Percentiles rank a stretch among this genome's conserved stretches.
These are phyloP conservation scores for Mycena pura DNA, from an alignment of 768 basidiomycete species.

Conservation along the genomic window DNA sequence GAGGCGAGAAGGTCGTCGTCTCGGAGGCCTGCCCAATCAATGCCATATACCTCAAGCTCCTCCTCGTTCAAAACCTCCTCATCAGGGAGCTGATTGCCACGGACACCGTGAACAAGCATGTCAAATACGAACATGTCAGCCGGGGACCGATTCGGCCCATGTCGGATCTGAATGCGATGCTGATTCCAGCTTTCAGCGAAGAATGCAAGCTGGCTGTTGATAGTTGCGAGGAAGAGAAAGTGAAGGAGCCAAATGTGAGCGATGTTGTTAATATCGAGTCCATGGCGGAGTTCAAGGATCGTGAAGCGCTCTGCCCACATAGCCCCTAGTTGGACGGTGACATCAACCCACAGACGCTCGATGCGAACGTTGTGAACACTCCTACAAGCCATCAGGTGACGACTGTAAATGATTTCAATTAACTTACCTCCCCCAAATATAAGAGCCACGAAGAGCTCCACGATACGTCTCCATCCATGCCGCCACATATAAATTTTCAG, in stretches of 20 bases:
- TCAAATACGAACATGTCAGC: constrained; percentile 34
- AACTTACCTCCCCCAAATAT: constrained; percentile 32
- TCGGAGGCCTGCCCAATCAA: not conserved
- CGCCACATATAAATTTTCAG: not conserved
- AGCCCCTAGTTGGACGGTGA: constrained; percentile 29
- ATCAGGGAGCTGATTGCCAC: constrained; percentile 1
- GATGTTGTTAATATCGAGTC: constrained; percentile 25
- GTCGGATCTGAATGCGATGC: constrained; percentile 25
- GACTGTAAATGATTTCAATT: not conserved
- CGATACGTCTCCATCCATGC: not conserved
- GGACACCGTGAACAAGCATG: constrained; percentile 10
- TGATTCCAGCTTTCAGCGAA: constrained; percentile 36
- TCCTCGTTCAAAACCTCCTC: no score
- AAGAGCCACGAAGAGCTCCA: not conserved
- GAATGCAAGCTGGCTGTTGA: constrained; percentile 30
- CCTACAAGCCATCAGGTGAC: constrained; percentile 1
- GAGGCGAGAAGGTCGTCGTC: not conserved
- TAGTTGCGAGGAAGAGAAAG: constrained; percentile 32
- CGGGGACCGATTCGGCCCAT: constrained; percentile 19
- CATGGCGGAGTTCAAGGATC: constrained; percentile 28
- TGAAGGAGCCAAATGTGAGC: constrained; percentile 35
- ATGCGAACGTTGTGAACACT: constrained; percentile 37
- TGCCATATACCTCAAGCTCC: not conserved
- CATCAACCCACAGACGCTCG: constrained; percentile 38
- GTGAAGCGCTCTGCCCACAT: constrained; percentile 37